Conservation (phyloP, 805 yeast species). For the Kazachstania taianensis region DNA sequence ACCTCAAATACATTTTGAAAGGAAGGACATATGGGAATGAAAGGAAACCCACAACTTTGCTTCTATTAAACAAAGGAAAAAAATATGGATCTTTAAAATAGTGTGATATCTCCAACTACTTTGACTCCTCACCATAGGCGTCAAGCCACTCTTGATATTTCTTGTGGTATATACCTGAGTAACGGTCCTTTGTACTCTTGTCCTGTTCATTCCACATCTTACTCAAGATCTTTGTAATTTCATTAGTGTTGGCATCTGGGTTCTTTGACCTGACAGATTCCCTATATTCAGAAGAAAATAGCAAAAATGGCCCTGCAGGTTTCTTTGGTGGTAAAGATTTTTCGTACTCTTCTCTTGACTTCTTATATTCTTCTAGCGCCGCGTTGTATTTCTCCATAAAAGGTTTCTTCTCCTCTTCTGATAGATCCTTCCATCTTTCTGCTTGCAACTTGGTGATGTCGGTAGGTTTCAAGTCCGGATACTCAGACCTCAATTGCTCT, state of each 20-base stretch:
- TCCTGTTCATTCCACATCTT: constrained; percentile 20
- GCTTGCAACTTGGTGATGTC: constrained; percentile 53
- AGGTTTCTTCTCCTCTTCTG: constrained; percentile 60
- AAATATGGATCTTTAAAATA: too few relatives aligned
- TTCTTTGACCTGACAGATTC: constrained; percentile 8
- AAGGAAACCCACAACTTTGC: too few relatives aligned
- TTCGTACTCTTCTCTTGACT: constrained; percentile 4
- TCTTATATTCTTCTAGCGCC: constrained; percentile 11
- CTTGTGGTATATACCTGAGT: constrained; percentile 20
- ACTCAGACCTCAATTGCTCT: constrained; percentile 8
- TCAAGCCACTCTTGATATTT: constrained; percentile 7
- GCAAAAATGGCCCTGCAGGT: constrained; percentile 24
- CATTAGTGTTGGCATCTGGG: constrained; percentile 14
- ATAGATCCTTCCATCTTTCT: constrained; percentile 72
- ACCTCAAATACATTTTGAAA: too few relatives aligned
- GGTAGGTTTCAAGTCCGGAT: constrained; percentile 16
- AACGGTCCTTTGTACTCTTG: constrained; percentile 14
- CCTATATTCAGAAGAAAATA: constrained; percentile 16
- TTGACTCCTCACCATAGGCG: not conserved
- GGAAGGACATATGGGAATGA: too few relatives aligned
- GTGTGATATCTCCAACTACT: too few relatives aligned
- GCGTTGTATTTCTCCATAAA: constrained; percentile 41
- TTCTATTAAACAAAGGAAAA: too few relatives aligned
- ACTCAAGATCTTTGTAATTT: constrained; percentile 17
- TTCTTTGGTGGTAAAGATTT: constrained; percentile 22